Base-by-base conservation (phyloP, 192 early-diverging fungal species). In the Podila horticola region DNA sequence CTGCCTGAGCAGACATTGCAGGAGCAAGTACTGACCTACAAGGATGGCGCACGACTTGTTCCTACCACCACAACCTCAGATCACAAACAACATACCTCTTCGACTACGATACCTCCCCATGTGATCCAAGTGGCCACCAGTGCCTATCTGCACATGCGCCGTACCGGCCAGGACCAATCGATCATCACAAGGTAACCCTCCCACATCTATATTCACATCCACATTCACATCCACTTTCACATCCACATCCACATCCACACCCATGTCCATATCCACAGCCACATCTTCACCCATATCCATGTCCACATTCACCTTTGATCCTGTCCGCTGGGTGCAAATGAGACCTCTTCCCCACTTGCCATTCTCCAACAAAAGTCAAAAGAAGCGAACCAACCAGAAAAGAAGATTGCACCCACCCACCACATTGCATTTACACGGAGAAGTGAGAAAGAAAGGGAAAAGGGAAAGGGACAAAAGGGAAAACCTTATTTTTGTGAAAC, bases 131-230 rank as follows among this genome's bases (percentile, higher is more conserved):
- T 95, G 57, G 93, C 95, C 19, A 89, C 94, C 29, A 88, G 92
- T 55, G 95, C 95, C 17, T 98, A 96, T 74, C 82, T 93, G 64
- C 96, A 97, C 73, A 93, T 98, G 92, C 84, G 92, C 33, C 88
- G 95, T 63, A 93, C 91, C n/a, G 91, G 92, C 5, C 89, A 94
- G 67, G 95, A 98, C 71, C 97, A 99, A 83, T 91, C 92, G 13
- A 89, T 99, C 57, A 83, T 99, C 11, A 90, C 97, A 66, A 90
- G 90, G 97, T 97, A 92, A 67, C 88, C 86, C 24, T 84, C 67
- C 38, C n/a, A 2, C 20, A 51, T 51, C 13, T 19, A 20, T 3
- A 51, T 51, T 2, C 49, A n/a, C 20, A 52, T 51, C 5, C 13
- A 51, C 5, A 51, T 20, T 19, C 50, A 51, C 17, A 20, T 51